phyloP scores from a whole-genome alignment of 1,139 yeast genomes.

The Geotrichum bryndzae region DNA sequence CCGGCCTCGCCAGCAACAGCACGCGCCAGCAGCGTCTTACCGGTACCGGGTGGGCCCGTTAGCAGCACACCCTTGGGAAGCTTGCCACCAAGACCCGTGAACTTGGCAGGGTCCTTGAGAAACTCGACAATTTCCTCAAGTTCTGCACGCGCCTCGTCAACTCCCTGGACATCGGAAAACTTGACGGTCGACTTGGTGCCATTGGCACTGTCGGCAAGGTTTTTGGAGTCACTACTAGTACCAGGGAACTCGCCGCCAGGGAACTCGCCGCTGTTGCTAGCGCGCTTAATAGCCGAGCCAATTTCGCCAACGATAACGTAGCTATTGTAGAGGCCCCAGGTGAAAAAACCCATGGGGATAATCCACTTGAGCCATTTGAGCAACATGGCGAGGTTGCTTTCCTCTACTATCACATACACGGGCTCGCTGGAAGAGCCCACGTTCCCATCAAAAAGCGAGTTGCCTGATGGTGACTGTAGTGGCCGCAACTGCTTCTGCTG shows the following conservation, averaged over 20 bases:
- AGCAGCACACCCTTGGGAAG: constrained; percentile 92
- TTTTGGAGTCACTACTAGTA: constrained; percentile 8
- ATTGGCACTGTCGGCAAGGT: constrained; percentile 33
- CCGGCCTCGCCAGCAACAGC: constrained; percentile 99
- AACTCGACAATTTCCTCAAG: constrained; percentile 94
- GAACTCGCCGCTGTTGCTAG: constrained; percentile 34
- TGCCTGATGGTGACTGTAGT: neutral
- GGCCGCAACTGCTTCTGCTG: constrained; percentile 4
- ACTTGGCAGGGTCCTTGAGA: constrained; percentile 89
- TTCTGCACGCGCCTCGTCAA: constrained; percentile 97
- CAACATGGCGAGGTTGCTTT: constrained; percentile 66
- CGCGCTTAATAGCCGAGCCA: constrained; percentile 71
- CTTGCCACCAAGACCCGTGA: constrained; percentile 94
- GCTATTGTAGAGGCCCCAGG: constrained; percentile 51
- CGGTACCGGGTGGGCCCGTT: constrained; percentile 99
- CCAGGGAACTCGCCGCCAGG: constrained; percentile 34
- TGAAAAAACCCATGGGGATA: constrained; percentile 64
- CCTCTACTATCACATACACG: constrained; percentile 84
- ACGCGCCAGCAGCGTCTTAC: constrained; percentile 92
- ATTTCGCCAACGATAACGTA: constrained; percentile 78
- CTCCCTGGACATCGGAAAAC: constrained; percentile 92
- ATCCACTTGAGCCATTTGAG: constrained; percentile 90
- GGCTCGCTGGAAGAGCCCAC: constrained; percentile 53
- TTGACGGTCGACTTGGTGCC: constrained; percentile 86
- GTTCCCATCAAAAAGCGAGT: constrained; percentile 9